phyloP scores from a whole-genome alignment of 1,284 basidiomycete species.

The Malassezia arunalokei region DNA sequence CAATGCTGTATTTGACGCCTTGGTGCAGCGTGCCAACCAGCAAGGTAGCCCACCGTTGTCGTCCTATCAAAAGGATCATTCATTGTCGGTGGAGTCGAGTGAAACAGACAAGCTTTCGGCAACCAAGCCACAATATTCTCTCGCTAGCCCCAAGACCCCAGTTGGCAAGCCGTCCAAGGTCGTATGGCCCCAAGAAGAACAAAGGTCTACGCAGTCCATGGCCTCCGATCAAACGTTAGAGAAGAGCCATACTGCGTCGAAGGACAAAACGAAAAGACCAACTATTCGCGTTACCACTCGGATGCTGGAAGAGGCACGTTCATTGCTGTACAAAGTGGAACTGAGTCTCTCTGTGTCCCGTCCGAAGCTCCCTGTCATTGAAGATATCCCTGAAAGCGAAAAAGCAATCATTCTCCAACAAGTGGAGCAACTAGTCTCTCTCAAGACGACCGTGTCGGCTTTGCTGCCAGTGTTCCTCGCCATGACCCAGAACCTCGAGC shows the following conservation, averaged over 20 bases:
- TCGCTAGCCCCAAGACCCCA: not conserved
- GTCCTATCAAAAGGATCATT: too few relatives aligned
- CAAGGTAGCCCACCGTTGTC: conserved; percentile 9
- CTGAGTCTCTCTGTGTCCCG: not conserved
- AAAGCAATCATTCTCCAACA: conserved; percentile 30
- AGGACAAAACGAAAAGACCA: not conserved
- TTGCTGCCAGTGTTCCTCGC: conserved; percentile 41
- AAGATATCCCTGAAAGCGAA: conserved; percentile 33
- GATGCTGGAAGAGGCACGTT: conserved; percentile 32
- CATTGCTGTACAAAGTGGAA: conserved; percentile 11
- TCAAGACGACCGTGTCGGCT: conserved; percentile 33
- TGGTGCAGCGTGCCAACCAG: not conserved
- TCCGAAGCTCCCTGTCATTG: conserved; percentile 31
- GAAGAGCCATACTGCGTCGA: not conserved
- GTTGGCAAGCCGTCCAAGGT: not conserved
- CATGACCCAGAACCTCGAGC: conserved; percentile 37
- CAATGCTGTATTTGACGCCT: not conserved
- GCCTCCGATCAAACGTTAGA: not conserved
- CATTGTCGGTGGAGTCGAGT: not conserved
- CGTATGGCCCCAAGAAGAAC: not conserved
- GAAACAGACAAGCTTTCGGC: conserved; percentile 20
- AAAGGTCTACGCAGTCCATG: not conserved
- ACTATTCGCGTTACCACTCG: conserved; percentile 19
- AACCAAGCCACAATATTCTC: not conserved
- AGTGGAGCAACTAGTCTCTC: conserved; percentile 29